These are phyloP conservation scores for Fusarium fracticaudum DNA, from an alignment of 2,329 filamentous ascomycete genomes.

Conservation along the genomic window DNA sequence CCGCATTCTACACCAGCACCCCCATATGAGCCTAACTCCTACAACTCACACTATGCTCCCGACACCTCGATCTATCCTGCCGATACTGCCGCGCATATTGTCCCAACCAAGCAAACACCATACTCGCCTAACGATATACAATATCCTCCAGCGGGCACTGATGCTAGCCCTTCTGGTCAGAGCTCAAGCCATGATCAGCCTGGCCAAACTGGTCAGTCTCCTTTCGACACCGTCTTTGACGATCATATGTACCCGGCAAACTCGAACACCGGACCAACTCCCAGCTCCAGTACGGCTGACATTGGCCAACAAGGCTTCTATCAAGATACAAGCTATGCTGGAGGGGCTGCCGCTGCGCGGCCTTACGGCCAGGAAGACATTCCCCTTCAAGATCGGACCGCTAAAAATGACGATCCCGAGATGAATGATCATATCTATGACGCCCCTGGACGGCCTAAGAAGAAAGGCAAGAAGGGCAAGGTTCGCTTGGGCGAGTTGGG, in stretches of 20 bases:
- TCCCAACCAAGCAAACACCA: conserved; percentile 33
- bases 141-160: conserved; percentile 34
- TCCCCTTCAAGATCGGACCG: conserved; percentile 62
- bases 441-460: conserved; percentile 48
- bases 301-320: conserved; percentile 52
- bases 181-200: conserved; percentile 41
- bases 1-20: conserved; percentile 50
- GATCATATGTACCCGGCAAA: conserved; percentile 71
- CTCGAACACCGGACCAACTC: conserved; percentile 50
- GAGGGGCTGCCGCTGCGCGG: conserved; percentile 54
- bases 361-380: conserved; percentile 62
- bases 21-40: conserved; percentile 48
- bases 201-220: conserved; percentile 55
- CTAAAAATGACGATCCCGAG: conserved; percentile 54
- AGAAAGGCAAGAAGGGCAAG: conserved; percentile 54
- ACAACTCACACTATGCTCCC: conserved; percentile 42
- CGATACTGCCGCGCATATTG: conserved; percentile 25
- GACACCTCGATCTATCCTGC: conserved; percentile 34
- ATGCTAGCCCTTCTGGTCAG: conserved; percentile 42
- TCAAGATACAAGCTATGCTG: conserved; percentile 67
- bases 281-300: conserved; percentile 51
- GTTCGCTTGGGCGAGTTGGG: conserved; percentile 67
- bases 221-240: conserved; percentile 74
- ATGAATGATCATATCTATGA: conserved; percentile 71
- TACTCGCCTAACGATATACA: conserved; percentile 36